Evolutionary conservation across 805 yeast species (phyloP), one percentile per base, ranked within the genome.

Genomic region (Yamadazyma laniorum): DNA sequence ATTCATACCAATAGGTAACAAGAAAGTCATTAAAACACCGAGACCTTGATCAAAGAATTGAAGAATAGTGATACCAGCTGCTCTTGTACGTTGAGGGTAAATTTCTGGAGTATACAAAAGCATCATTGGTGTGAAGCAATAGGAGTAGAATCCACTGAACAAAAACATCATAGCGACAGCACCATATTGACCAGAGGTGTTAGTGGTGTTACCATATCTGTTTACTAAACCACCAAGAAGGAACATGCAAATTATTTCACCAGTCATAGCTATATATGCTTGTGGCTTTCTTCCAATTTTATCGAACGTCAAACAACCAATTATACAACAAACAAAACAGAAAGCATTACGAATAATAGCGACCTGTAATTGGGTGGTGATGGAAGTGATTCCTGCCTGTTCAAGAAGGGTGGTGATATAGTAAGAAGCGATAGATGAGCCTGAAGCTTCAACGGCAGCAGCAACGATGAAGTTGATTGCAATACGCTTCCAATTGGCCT

Each of bases 361-460:
- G 43, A 50, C 39, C 15, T 49, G 39, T 4, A 50, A 40, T 28
- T 46, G 42, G 2, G 51, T 49, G 8, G 47, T 37, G 12, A 25
- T 37, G 3, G 43, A 32, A 27, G 69, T 67, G 50, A 75, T 67
- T 32, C 81, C 80, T 45, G 75, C 66, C 18, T 74, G 65, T 32
- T 52, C 48, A 44, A 75, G 62, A 14, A 76, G 78, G 43, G 66
- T 62, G 37, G 67, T 56, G 48, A 73, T 56, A 51, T 73, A 73
- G 58, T 71, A 72, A 9, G 74, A n/a, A n/a, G n/a, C n/a, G n/a
- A n/a, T n/a, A n/a, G n/a, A n/a, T n/a, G n/a, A n/a, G n/a, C n/a
- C n/a, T n/a, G n/a, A n/a, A n/a, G n/a, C n/a, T n/a, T n/a, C n/a
- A n/a, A n/a, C n/a, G n/a, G n/a, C n/a, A n/a, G n/a, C n/a, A n/a